Base-by-base conservation (phyloP, 2,329 filamentous ascomycete genomes). In the Aureobasidium leucospermi region DNA sequence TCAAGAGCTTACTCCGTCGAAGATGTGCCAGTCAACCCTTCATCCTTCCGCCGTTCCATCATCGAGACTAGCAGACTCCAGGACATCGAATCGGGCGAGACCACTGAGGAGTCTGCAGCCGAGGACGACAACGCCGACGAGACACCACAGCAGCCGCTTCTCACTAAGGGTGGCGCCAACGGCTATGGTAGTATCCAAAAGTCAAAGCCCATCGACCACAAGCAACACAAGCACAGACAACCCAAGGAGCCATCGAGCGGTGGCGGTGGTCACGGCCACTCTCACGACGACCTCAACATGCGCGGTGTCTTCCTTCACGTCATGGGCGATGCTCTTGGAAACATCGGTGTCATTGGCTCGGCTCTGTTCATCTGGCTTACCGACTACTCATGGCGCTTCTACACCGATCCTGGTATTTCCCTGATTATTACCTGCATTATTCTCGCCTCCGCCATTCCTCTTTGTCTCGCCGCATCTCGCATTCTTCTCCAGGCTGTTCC, bases 401-500 rank as follows among this genome's bases (percentile, higher is more conserved):
- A 97, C 70, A 87, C 90, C 45, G 94, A 99, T 70, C 94, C 94
- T 0, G 84, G 85, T 16, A 93, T 99, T 61, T 99, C 94, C 0
- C 84, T 99, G 15, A 82, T 97, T 73, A 99, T 99, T 73, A 96
- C 94, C 1, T 74, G 91, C 62, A 85, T 87, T 67, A 87, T 87
- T 61, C 79, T 87, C 43, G 81, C 81, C 64, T 89, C 88, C 1
- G 87, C 88, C 7, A 83, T 94, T 52, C 89, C 90, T 1, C 83
- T 95, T 23, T 92, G 89, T 64, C 82, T 85, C 65, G 89, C 88
- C 32, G 90, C 89, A 5, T 86, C 88, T 52, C 88, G 94, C 67
- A 96, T 99, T 60, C 83, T 99, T 13, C 83, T 99, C 0, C 94
- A 99, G 75, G 94, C 93, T 2, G 96, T 94, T 0, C 94, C 94